phyloP scores from a whole-genome alignment of 768 basidiomycete genomes.

The Hydnum rufescens region DNA sequence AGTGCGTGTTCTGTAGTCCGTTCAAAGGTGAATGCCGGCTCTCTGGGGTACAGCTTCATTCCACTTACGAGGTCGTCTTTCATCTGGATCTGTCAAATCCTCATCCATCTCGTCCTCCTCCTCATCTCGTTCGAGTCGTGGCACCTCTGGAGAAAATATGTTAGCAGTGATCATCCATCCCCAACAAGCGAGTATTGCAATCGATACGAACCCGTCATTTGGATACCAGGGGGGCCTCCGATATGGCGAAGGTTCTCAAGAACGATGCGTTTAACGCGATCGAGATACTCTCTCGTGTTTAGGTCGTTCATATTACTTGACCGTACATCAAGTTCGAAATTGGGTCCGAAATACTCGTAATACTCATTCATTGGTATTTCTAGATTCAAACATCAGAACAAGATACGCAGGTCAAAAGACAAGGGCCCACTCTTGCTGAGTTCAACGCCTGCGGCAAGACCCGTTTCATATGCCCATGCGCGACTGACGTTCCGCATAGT shows the following conservation, averaged over 20 bases:
- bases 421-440: constrained; percentile 48
- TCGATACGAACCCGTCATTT: constrained; percentile 34
- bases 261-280: constrained; percentile 80
- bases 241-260: constrained; percentile 76
- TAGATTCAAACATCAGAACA: constrained; percentile 16
- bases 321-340: constrained; percentile 88
- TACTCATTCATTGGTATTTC: constrained; percentile 98
- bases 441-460: constrained; percentile 92
- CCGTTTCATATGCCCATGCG: constrained; percentile 96
- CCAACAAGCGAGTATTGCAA: not conserved
- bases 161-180: not conserved
- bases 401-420: not conserved
- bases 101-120: constrained; percentile 71
- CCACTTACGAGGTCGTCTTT: constrained; percentile 40
- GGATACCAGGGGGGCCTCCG: constrained; percentile 81
- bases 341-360: constrained; percentile 97
- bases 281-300: constrained; percentile 82
- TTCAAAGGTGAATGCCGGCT: not conserved
- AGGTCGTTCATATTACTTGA: constrained; percentile 88
- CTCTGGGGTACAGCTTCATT: not conserved
- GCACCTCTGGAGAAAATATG: constrained; percentile 41
- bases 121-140: constrained; percentile 65
- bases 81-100: constrained; percentile 58
- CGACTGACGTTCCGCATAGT: constrained; percentile 96
- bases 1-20: constrained; percentile 33